phyloP scores from a whole-genome alignment of 345 rosid genomes.

The Eucalyptus fibrosa region DNA sequence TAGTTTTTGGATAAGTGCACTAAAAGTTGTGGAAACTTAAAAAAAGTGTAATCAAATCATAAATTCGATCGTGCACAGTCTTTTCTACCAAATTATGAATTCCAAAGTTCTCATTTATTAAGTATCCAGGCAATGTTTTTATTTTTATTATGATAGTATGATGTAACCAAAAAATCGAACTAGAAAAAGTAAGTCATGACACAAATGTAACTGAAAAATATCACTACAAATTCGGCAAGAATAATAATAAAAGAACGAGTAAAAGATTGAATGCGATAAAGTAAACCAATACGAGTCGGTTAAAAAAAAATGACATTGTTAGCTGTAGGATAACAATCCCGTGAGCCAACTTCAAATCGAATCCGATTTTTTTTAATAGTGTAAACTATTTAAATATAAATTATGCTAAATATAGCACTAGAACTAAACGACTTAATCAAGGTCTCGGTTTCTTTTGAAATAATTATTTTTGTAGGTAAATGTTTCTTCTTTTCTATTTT shows the following conservation, averaged over 20 bases:
- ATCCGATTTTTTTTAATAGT: background rate
- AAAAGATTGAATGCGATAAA: background rate
- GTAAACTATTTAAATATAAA: background rate
- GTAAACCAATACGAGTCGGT: accelerated
- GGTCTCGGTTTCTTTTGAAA: background rate
- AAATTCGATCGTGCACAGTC: background rate
- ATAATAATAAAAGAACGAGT: background rate
- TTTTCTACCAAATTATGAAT: background rate
- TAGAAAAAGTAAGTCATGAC: background rate
- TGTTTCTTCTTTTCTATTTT: background rate
- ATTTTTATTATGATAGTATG: background rate
- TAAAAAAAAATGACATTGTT: accelerated
- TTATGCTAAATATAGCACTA: background rate
- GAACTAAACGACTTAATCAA: background rate
- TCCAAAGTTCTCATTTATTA: background rate
- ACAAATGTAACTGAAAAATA: background rate
- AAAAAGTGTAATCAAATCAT: background rate
- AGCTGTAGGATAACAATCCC: background rate
- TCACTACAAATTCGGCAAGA: background rate
- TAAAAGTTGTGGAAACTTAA: no score
- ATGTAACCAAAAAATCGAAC: background rate
- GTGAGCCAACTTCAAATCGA: background rate
- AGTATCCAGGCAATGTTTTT: background rate
- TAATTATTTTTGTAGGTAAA: background rate
- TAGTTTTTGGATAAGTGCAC: background rate